phyloP scores from a whole-genome alignment of 2,329 filamentous ascomycete genomes.

The Coleophoma cylindrospora region DNA sequence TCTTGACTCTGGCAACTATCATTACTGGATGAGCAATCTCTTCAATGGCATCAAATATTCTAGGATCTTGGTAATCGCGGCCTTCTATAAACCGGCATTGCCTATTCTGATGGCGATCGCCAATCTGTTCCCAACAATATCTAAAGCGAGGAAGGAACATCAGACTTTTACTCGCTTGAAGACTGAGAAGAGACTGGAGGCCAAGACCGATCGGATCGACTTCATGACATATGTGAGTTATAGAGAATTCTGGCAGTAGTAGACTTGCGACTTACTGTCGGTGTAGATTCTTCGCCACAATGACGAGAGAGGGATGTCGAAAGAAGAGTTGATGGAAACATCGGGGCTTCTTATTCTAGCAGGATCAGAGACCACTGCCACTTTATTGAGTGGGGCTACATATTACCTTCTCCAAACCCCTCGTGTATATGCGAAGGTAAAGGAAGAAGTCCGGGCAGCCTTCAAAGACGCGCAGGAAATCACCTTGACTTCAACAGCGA shows the following conservation, averaged over 20 bases:
- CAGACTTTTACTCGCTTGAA: background rate
- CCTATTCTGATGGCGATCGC: background rate
- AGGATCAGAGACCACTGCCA: constrained; percentile 46
- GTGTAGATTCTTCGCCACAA: background rate
- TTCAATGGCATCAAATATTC: background rate
- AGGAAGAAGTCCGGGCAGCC: background rate
- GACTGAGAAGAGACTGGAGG: background rate
- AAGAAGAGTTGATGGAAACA: background rate
- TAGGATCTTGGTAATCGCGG: background rate
- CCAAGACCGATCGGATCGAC: background rate
- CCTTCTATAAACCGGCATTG: background rate
- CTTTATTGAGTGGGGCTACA: constrained; percentile 34
- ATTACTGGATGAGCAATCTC: background rate
- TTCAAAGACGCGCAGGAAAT: background rate
- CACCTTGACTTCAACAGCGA: background rate
- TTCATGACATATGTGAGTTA: background rate
- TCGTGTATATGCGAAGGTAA: background rate
- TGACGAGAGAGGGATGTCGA: background rate
- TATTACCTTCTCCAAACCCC: constrained; percentile 30
- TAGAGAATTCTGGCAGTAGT: background rate
- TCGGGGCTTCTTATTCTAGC: constrained; percentile 24
- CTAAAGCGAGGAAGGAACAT: background rate
- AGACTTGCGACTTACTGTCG: background rate
- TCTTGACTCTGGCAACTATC: background rate
- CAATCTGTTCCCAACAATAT: background rate